phyloP scores from a whole-genome alignment of 2,329 filamentous ascomycete genomes.

The Colletotrichum euphorbiae region DNA sequence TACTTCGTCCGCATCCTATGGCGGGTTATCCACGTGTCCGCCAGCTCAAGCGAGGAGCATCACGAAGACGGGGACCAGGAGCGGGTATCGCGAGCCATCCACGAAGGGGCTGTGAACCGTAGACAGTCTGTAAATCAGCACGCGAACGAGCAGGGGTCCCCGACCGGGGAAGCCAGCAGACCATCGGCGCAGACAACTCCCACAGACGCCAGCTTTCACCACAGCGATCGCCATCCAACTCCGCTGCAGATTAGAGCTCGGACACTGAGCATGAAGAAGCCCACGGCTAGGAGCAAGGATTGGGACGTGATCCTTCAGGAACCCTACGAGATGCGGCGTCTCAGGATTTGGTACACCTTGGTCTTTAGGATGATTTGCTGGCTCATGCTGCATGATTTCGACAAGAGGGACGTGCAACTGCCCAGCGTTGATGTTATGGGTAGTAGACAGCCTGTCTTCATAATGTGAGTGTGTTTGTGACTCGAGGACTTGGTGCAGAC shows the following conservation, averaged over 20 bases:
- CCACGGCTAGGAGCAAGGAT: not conserved
- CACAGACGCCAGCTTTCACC: not conserved
- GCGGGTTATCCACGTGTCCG: not conserved
- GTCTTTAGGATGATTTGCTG: conserved; percentile 53
- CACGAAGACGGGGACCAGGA: too few relatives aligned
- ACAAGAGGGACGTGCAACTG: conserved; percentile 50
- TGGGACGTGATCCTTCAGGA: not conserved
- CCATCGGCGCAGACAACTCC: too few relatives aligned
- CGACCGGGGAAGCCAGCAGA: too few relatives aligned
- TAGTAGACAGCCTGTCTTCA: conserved; percentile 51
- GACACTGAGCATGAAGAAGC: not conserved
- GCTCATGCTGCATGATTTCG: conserved; percentile 52
- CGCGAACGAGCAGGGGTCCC: too few relatives aligned
- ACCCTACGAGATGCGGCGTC: conserved; percentile 7
- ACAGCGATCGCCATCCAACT: not conserved
- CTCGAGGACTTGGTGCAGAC: not conserved
- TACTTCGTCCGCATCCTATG: conserved; percentile 23
- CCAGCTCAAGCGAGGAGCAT: too few relatives aligned
- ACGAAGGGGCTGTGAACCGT: too few relatives aligned
- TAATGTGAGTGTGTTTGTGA: conserved; percentile 30
- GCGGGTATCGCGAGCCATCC: too few relatives aligned
- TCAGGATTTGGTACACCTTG: conserved; percentile 48
- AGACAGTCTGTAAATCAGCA: too few relatives aligned
- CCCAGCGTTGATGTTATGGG: conserved; percentile 49
- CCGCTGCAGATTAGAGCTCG: too few relatives aligned